Conservation (phyloP, 2,329 filamentous ascomycete genomes). For the Botrytis pseudocinerea region DNA sequence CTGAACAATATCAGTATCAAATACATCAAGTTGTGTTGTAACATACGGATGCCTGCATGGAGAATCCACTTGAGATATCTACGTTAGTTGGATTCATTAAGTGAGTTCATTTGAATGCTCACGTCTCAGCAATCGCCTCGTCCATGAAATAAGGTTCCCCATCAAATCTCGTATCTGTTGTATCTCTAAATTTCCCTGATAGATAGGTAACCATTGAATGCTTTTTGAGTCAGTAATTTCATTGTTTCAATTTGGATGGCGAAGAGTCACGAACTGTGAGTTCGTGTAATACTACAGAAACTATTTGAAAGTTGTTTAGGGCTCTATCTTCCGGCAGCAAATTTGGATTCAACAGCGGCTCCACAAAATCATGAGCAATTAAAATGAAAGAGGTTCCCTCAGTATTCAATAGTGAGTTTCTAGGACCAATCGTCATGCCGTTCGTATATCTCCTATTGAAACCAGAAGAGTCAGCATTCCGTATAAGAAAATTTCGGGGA, state of each 20-base stretch:
- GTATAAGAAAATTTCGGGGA: not conserved
- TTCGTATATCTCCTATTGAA: not conserved
- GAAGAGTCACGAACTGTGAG: not conserved
- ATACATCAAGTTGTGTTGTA: not conserved
- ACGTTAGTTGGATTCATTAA: not conserved
- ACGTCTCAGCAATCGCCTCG: constrained; percentile 2
- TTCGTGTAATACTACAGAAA: not conserved
- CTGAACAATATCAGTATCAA: not conserved
- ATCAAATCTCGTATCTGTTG: not conserved
- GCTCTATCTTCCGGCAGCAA: constrained; percentile 2
- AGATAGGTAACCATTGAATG: not conserved
- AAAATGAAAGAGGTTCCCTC: not conserved
- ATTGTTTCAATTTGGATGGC: no score
- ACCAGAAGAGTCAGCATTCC: not conserved
- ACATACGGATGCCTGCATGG: constrained; percentile 4
- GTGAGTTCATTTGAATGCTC: not conserved
- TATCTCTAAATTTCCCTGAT: not conserved
- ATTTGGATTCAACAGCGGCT: not conserved
- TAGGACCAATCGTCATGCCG: not conserved
- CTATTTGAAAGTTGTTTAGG: not conserved
- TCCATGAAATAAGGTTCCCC: not conserved
- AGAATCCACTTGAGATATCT: not conserved
- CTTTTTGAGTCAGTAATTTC: not conserved
- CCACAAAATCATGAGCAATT: not conserved
- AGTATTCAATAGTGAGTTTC: not conserved